Conservation (phyloP, 2,329 filamentous ascomycete genomes). For the Aaosphaeria pasadenensis region DNA sequence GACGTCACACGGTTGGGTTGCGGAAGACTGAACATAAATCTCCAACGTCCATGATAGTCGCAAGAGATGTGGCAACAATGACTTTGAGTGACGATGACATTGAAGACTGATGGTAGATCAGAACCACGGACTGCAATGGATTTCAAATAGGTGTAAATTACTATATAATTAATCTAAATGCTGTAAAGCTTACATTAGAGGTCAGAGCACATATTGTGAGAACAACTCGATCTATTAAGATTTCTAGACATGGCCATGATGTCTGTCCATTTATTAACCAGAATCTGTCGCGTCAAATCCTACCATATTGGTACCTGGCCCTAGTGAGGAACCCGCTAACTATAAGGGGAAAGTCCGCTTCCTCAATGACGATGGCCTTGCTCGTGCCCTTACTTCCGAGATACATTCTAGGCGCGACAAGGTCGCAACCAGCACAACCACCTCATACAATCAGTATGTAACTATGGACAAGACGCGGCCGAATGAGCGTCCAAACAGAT, state of each 20-base stretch:
- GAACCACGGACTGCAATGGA: too few relatives aligned
- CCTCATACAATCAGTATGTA: not conserved
- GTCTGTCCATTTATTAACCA: too few relatives aligned
- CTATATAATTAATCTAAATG: too few relatives aligned
- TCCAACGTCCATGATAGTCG: slow-evolving; percentile 5
- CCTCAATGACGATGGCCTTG: not conserved
- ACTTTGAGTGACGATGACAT: slow-evolving; percentile 43
- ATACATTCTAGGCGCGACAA: not conserved
- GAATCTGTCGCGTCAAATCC: too few relatives aligned
- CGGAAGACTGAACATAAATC: slow-evolving; percentile 14
- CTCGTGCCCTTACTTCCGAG: not conserved
- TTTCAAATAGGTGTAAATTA: too few relatives aligned
- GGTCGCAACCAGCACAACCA: not conserved
- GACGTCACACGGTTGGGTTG: not conserved
- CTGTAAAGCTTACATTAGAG: too few relatives aligned
- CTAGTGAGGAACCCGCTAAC: not conserved
- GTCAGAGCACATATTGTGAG: too few relatives aligned
- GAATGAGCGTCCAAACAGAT: slow-evolving; percentile 3
- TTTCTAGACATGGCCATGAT: too few relatives aligned
- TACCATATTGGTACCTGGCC: too few relatives aligned
- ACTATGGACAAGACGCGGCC: slow-evolving; percentile 7
- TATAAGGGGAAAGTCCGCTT: not conserved
- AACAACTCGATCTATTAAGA: too few relatives aligned
- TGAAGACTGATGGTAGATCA: slow-evolving; percentile 25
- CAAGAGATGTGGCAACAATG: slow-evolving; percentile 24